Conservation (phyloP, 805 yeast genomes). For the Vanderwaltozyma yarrowii region DNA sequence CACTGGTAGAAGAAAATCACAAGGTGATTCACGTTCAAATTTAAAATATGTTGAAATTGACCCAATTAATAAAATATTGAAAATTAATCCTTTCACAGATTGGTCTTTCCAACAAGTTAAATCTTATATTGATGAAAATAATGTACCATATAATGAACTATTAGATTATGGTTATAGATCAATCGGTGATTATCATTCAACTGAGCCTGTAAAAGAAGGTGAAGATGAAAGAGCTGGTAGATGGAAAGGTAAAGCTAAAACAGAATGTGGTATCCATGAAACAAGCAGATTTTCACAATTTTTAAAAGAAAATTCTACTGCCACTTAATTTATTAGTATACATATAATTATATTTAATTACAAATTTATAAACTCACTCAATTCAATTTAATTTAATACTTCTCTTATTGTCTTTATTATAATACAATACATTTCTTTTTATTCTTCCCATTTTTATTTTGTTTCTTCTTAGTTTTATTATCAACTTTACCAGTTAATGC, state of each 20-base stretch:
- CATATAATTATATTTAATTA: too few species aligned
- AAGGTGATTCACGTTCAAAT: constrained; percentile 72
- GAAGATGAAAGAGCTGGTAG: constrained; percentile 96
- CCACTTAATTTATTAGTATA: background rate
- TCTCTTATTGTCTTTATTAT: too few species aligned
- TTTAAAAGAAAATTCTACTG: constrained; percentile 21
- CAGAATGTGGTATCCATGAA: constrained; percentile 93
- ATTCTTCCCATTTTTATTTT: too few species aligned
- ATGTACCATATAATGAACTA: constrained; percentile 79
- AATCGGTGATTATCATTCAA: constrained; percentile 92
- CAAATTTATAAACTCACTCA: too few species aligned
- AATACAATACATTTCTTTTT: too few species aligned
- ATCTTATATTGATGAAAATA: constrained; percentile 51
- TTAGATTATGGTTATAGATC: constrained; percentile 83
- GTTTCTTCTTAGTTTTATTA: too few species aligned
- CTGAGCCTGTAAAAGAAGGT: constrained; percentile 79
- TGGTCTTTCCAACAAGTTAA: constrained; percentile 74
- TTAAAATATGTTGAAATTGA: constrained; percentile 74
- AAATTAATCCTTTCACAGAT: constrained; percentile 79
- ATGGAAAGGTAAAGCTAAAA: constrained; percentile 87
- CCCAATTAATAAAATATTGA: constrained; percentile 55
- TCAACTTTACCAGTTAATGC: too few species aligned
- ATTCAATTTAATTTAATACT: too few species aligned
- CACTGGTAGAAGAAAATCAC: constrained; percentile 84
- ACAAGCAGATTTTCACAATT: constrained; percentile 63